Evolutionary conservation across 192 early-diverging fungal species (phyloP), one percentile per base, ranked within the genome.

Genomic region (Gaertneriomyces sp.): DNA sequence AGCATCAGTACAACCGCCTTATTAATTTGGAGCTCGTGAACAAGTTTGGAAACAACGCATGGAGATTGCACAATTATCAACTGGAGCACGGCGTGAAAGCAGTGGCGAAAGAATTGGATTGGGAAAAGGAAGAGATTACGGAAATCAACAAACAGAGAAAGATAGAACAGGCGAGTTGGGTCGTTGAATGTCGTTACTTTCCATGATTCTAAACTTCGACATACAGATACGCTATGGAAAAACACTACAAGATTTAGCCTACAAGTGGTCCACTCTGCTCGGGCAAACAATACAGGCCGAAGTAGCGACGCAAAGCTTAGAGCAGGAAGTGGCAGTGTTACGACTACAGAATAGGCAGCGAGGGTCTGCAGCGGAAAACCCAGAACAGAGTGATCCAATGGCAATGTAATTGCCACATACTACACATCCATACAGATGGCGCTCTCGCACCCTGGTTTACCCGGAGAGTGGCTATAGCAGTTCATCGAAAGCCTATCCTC

Each of bases 131-230:
- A 42, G 61, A 65, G 47, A 39, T 77, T 8, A 25, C 61, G 52
- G 74, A 77, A 12, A 33, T 84, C n/a, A 81, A 84, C 60, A 69
- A 72, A 63, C 64, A 64, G 42, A 41, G 82, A 53, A 81, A 84
- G 61, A 53, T 62, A 11, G 75, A 76, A 6, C 82, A 84, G 75
- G 72, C 81, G 43, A 10, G 58, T 42, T 7, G 6, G 20, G 40
- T n/a, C 0, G 11, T 5, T n/a, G 42, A 68, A 49, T 51, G 43
- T 45, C 10, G 45, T 45, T 10, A 17, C 58, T 42, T 50, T 64
- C 20, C 42, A 41, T 65, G 20, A 39, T 46, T 42, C 25, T 12
- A 19, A 12, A 17, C 16, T 14, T 19, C 61, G 3, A 5, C 50
- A 33, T 5, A 7, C 25, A 78, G 70, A 44, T 60, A 7, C 60